Evolutionary conservation across 202 grass and related monocot species (phyloP).

Genomic region (Alloteropsis angusta): DNA sequence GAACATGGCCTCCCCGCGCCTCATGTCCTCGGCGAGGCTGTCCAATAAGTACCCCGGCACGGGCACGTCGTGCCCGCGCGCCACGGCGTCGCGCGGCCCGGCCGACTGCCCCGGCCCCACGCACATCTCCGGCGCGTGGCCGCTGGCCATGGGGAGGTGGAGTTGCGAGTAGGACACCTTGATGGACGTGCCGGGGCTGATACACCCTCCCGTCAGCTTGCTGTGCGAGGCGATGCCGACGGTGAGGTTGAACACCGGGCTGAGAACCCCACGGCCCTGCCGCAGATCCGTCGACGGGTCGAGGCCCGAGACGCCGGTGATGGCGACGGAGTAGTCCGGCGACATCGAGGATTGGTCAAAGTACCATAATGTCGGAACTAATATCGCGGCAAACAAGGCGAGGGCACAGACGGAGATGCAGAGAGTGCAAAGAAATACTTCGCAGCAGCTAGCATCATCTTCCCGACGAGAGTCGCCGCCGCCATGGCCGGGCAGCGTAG

Average conservation of each 20-base stretch:
- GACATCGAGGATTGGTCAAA: rapidly evolving
- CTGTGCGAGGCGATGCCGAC: background rate
- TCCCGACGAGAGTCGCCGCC: background rate
- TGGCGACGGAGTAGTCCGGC: background rate
- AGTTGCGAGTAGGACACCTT: conserved; percentile 4
- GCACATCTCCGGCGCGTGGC: background rate
- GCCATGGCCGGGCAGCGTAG: background rate
- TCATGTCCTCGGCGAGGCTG: background rate
- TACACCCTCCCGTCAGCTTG: background rate
- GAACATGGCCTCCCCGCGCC: conserved; percentile 1
- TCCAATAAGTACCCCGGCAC: background rate
- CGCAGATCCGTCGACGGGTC: background rate
- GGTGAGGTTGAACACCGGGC: conserved; percentile 23
- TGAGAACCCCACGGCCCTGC: background rate
- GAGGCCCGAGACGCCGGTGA: conserved; percentile 2
- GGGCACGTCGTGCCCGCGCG: background rate
- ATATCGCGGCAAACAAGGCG: background rate
- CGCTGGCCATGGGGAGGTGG: background rate
- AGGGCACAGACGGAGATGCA: rapidly evolving
- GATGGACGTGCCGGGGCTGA: background rate
- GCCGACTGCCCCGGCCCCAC: background rate
- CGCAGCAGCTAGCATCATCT: background rate
- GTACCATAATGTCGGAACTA: background rate
- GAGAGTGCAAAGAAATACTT: background rate
- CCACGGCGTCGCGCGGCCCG: background rate